Evolutionary conservation across 768 basidiomycete species (phyloP), one percentile per base, ranked within the genome.

Genomic region (Boletus pseudo-olivaceus): DNA sequence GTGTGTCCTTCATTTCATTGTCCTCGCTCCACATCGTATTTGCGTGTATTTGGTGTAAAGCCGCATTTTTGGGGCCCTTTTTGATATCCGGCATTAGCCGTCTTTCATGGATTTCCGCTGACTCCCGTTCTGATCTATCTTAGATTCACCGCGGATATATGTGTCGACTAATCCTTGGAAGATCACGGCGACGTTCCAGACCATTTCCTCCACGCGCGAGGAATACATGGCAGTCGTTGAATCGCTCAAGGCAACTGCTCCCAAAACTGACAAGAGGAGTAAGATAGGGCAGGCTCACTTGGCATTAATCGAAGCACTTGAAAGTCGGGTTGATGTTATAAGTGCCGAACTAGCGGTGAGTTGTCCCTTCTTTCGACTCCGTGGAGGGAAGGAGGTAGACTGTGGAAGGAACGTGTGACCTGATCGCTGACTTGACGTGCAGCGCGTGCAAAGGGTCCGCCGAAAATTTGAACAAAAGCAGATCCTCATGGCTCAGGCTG

Each of bases 151-250:
- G 26, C 83, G 92, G 55, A 72, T 93, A 49, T 94, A 90, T 65
- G 74, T 81, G 37, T 93, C 91, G 33, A 89, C 88, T 14, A 94
- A 94, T 70, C 92, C 92, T 20, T 94, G 90, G 90, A 94, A 93
- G 74, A 85, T 85, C 40, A 82, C 85, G 9, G 85, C 89, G 32
- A 85, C 86, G 15, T 88, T 93, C 63, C 78, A 84, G 61, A 78
- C 85, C 11, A 71, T 87, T 49, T 81, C 88, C 14, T 85, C 87
- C 4, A 85, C 88, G 14, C 78, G 79, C 42, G 84, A 84, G 47
- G 89, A 93, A 65, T 93, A 92, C 63, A 51, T 83, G n/a, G 75
- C 73, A 6, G 67, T 82, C 41, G 76, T 92, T 53, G 83, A 84
- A 58, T 74, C 76, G 45, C 67, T 93, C 60, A 87, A 87, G 65